Percentiles rank a stretch among this genome's conserved stretches.
Conservation (phyloP, 371 early-diverging fungal species). For the Capillidium rhysosporum region DNA sequence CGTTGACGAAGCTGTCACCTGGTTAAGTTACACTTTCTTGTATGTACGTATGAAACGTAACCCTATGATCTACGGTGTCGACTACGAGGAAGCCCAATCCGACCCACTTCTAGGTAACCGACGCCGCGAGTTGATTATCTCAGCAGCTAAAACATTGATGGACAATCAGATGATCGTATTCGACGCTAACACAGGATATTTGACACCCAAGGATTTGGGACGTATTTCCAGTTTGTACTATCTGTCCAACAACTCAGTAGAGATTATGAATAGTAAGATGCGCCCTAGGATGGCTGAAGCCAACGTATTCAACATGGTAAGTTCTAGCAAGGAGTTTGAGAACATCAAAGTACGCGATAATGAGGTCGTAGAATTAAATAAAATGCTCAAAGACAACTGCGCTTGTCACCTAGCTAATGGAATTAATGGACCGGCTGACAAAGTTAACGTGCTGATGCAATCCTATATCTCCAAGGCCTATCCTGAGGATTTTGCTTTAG, state of each 20-base stretch:
- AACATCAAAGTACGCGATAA: conserved; percentile 90
- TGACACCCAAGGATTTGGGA: conserved; percentile 82
- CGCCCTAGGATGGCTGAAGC: conserved; percentile 79
- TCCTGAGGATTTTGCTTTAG: conserved; percentile 85
- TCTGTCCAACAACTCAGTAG: conserved; percentile 74
- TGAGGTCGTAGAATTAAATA: conserved; percentile 82
- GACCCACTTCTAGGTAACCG: conserved; percentile 73
- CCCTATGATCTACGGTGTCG: conserved; percentile 61
- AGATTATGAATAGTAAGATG: conserved; percentile 81
- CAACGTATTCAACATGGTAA: conserved; percentile 81
- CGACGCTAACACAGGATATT: conserved; percentile 71
- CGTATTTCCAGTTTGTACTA: conserved; percentile 94
- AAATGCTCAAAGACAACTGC: conserved; percentile 81
- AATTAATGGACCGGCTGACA: conserved; percentile 78
- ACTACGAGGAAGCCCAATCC: conserved; percentile 40
- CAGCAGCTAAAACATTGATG: conserved; percentile 69
- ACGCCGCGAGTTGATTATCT: conserved; percentile 74
- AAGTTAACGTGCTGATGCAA: conserved; percentile 90
- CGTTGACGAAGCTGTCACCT: conserved; percentile 85
- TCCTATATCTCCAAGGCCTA: conserved; percentile 80
- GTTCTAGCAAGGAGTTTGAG: conserved; percentile 82
- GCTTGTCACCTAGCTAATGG: conserved; percentile 86
- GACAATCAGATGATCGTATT: conserved; percentile 80
- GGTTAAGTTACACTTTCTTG: conserved; percentile 95
- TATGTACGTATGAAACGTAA: conserved; percentile 91